Conservation (phyloP, 805 yeast species). For the Danielozyma ontarioensis region DNA sequence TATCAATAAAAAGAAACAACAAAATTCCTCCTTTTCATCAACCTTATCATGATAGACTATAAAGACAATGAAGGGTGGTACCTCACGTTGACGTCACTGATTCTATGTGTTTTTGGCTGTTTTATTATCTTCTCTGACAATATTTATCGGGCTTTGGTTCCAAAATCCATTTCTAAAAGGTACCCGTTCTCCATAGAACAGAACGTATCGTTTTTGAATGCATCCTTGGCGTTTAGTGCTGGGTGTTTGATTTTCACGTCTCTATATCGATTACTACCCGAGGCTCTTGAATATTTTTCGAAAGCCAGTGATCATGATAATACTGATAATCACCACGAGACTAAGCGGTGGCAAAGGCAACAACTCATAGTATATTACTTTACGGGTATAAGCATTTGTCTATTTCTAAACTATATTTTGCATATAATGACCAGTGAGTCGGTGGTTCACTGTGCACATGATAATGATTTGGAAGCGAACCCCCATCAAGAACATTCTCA, state of each 20-base stretch:
- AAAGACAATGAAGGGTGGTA: slow-evolving; percentile 62
- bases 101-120: slow-evolving; percentile 71
- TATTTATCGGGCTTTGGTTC: slow-evolving; percentile 37
- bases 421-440: slow-evolving; percentile 77
- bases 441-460: slow-evolving; percentile 82
- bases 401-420: slow-evolving; percentile 55
- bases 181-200: slow-evolving; percentile 51
- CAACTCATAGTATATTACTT: slow-evolving; percentile 43
- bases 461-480: slow-evolving; percentile 21
- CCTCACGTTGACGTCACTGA: slow-evolving; percentile 58
- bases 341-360: slow-evolving; percentile 20
- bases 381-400: slow-evolving; percentile 59
- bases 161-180: slow-evolving; percentile 33
- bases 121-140: slow-evolving; percentile 58
- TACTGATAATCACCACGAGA: background rate
- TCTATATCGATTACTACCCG: slow-evolving; percentile 72
- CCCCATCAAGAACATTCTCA: slow-evolving; percentile 10
- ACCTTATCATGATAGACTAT: too few species aligned
- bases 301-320: slow-evolving; percentile 11
- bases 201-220: slow-evolving; percentile 62
- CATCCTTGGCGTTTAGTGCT: slow-evolving; percentile 69
- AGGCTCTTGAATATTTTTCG: slow-evolving; percentile 44
- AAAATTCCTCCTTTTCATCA: too few species aligned
- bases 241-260: slow-evolving; percentile 84
- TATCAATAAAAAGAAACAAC: too few species aligned